phyloP scores from a whole-genome alignment of 2,329 filamentous ascomycete genomes.

The Chrysoporthe austroafricana region DNA sequence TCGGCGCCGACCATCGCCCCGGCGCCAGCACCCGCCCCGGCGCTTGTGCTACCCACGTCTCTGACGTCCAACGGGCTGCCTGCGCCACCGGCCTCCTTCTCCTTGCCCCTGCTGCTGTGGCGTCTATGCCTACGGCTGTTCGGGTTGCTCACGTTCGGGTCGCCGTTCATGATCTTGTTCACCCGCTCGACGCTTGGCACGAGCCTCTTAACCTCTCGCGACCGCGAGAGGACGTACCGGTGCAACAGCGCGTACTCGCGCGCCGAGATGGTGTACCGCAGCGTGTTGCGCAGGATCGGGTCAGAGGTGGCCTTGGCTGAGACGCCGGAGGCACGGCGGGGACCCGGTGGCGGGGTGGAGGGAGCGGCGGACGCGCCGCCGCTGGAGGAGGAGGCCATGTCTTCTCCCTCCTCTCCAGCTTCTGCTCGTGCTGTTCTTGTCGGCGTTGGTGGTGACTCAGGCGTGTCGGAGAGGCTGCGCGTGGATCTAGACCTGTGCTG shows the following conservation, averaged over 20 bases:
- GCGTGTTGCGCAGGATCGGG: constrained; percentile 79
- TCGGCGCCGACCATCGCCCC: constrained; percentile 48
- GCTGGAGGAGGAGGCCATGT: constrained; percentile 25
- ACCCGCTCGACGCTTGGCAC: constrained; percentile 61
- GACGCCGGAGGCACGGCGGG: constrained; percentile 12
- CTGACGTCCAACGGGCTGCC: constrained; percentile 4
- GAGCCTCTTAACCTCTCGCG: constrained; percentile 58
- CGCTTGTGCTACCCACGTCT: constrained; percentile 26
- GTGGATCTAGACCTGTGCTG: not conserved
- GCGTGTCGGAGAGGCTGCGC: not conserved
- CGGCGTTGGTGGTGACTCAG: not conserved
- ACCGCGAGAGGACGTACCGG: constrained; percentile 78
- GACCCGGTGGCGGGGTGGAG: not conserved
- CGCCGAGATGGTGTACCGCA: constrained; percentile 84
- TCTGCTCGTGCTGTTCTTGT: not conserved
- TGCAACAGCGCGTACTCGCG: constrained; percentile 86
- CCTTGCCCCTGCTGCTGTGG: constrained; percentile 35
- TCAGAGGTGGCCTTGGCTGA: constrained; percentile 49
- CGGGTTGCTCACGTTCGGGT: constrained; percentile 13
- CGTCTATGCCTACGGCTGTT: constrained; percentile 8
- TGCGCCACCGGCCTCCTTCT: constrained; percentile 21
- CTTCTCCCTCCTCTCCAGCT: not conserved
- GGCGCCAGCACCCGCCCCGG: constrained; percentile 27
- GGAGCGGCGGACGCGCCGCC: constrained; percentile 4
- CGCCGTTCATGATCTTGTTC: constrained; percentile 56